phyloP scores from a whole-genome alignment of 192 early-diverging fungal species.

The Coemansia brasiliensis region DNA sequence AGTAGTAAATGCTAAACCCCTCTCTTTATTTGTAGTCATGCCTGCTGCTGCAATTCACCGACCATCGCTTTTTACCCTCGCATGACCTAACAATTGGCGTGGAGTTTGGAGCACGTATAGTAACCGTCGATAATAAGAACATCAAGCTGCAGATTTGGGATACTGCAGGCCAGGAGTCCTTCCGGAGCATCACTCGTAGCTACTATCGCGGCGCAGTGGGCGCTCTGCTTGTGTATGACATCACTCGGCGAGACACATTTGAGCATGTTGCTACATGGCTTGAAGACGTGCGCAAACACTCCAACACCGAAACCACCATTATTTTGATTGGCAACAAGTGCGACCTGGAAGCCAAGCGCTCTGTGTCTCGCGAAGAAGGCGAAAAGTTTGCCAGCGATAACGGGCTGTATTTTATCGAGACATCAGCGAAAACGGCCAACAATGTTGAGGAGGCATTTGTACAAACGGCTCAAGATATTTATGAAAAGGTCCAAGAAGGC shows the following conservation, averaged over 20 bases:
- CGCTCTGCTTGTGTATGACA: conserved; percentile 80
- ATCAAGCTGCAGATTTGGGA: conserved; percentile 97
- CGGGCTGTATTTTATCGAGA: conserved; percentile 87
- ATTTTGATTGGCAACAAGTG: conserved; percentile 92
- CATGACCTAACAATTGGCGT: conserved; percentile 86
- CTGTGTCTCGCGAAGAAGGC: conserved; percentile 83
- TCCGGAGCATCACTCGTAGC: conserved; percentile 81
- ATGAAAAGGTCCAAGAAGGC: conserved; percentile 76
- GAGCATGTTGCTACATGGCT: conserved; percentile 77
- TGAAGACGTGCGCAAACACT: conserved; percentile 85
- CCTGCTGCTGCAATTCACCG: conserved; percentile 79
- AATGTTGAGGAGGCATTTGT: conserved; percentile 84
- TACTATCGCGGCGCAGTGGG: conserved; percentile 82
- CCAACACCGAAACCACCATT: conserved; percentile 85
- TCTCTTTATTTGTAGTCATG: conserved; percentile 57
- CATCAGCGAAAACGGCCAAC: conserved; percentile 83
- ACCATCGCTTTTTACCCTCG: conserved; percentile 76
- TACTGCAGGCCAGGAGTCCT: conserved; percentile 86
- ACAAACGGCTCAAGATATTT: conserved; percentile 77
- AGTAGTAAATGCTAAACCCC: not conserved
- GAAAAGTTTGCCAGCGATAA: conserved; percentile 84
- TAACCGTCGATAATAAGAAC: conserved; percentile 72
- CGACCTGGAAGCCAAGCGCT: conserved; percentile 78
- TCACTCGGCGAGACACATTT: conserved; percentile 79
- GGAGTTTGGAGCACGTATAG: conserved; percentile 80